Percentiles rank a stretch among this genome's conserved stretches.
These are phyloP conservation scores for Paxillus rubicundulus DNA, from an alignment of 768 basidiomycete genomes.

Conservation along the genomic window DNA sequence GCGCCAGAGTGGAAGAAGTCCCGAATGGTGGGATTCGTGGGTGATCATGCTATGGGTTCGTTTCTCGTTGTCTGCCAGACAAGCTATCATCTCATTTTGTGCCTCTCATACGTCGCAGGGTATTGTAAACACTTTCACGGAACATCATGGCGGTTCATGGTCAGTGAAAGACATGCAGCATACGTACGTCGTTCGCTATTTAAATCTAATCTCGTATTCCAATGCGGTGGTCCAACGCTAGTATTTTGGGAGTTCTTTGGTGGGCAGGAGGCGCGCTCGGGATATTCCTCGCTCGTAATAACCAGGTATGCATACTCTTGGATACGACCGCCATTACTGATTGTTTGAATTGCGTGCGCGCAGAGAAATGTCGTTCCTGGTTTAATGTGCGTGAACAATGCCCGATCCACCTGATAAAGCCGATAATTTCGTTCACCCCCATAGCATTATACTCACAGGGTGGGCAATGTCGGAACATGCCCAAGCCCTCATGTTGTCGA, in stretches of 20 bases:
- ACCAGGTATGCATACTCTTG: slow-evolving; percentile 48
- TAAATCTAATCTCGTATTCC: neutral
- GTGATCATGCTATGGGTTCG: slow-evolving; percentile 53
- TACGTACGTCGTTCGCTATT: slow-evolving; percentile 54
- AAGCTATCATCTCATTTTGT: neutral
- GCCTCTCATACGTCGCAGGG: slow-evolving; percentile 6
- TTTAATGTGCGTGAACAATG: slow-evolving; percentile 57
- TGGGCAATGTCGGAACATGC: slow-evolving; percentile 93
- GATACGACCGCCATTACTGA: neutral
- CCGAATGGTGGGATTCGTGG: slow-evolving; percentile 88
- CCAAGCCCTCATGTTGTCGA: slow-evolving; percentile 81
- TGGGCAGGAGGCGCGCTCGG: slow-evolving; percentile 92
- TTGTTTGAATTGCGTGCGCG: neutral
- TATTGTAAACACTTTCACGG: slow-evolving; percentile 88
- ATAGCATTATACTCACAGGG: slow-evolving; percentile 83
- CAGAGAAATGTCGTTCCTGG: slow-evolving; percentile 80
- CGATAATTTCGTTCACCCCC: neutral
- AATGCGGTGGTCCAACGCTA: slow-evolving; percentile 23
- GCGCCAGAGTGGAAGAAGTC: slow-evolving; percentile 63
- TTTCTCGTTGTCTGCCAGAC: slow-evolving; percentile 1
- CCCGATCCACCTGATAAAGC: neutral
- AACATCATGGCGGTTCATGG: slow-evolving; percentile 81
- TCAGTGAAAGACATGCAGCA: slow-evolving; percentile 94
- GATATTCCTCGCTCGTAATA: slow-evolving; percentile 75
- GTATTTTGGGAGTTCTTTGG: slow-evolving; percentile 59